phyloP scores from a whole-genome alignment of 331 rosid genomes.

The Phaseolus coccineus region DNA sequence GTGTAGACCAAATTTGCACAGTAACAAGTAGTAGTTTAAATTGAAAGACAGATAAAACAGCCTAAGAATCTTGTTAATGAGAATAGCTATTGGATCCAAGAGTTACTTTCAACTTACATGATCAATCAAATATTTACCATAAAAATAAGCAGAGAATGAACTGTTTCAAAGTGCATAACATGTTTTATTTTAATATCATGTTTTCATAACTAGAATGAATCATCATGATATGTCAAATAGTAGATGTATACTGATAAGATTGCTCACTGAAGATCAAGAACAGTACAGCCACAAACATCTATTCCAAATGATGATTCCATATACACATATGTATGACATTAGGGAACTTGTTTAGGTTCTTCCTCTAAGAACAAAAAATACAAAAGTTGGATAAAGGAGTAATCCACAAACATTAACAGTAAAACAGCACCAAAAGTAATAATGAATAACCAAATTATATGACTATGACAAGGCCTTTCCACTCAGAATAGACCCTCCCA shows the following conservation, averaged over 20 bases:
- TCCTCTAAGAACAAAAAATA: not conserved
- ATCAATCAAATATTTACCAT: conserved; percentile 6
- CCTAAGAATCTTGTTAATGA: not conserved
- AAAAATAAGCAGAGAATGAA: not conserved
- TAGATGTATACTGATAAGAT: not conserved
- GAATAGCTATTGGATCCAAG: not conserved
- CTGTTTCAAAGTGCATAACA: not conserved
- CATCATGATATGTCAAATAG: not conserved
- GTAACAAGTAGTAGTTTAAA: not conserved
- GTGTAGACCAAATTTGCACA: not conserved
- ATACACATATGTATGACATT: not conserved
- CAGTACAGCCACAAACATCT: not conserved
- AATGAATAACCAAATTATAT: not conserved
- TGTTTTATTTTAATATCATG: not conserved
- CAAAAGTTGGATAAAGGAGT: not conserved
- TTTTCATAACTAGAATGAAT: conserved; percentile 1
- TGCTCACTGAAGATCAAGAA: conserved; percentile 9
- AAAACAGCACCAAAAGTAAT: not conserved
- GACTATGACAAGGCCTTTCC: conserved; percentile 13
- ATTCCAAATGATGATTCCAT: not conserved
- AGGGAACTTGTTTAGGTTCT: conserved; percentile 9
- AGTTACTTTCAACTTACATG: not conserved
- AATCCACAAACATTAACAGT: conserved; percentile 1
- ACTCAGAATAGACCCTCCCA: conserved; percentile 4
- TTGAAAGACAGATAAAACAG: not conserved